Percentiles rank a stretch among this genome's conserved stretches.
Evolutionary conservation across 306 rosid genomes (phyloP).

Genomic region (Lathyrus oleraceus): DNA sequence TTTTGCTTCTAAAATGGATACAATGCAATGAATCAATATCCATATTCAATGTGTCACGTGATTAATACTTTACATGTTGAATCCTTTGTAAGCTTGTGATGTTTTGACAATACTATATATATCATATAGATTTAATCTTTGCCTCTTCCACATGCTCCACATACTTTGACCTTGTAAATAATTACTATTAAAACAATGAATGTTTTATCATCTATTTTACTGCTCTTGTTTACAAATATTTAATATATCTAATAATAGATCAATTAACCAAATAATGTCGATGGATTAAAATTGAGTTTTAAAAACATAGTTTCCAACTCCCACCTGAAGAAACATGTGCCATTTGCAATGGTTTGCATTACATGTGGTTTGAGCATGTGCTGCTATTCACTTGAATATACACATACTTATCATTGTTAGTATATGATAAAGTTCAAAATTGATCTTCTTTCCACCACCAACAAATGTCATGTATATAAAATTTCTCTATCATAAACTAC

Average conservation of each 20-base stretch:
- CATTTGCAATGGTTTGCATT: constrained; percentile 4
- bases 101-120: neutral
- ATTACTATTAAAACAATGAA: too few species aligned
- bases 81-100: constrained; percentile 1
- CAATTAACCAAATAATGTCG: too few species aligned
- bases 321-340: constrained; percentile 29
- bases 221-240: too few species aligned
- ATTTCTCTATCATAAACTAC: too few species aligned
- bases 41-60: constrained; percentile 47
- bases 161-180: neutral
- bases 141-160: neutral
- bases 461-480: too few species aligned
- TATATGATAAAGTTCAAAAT: constrained; percentile 10
- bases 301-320: neutral
- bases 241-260: too few species aligned
- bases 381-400: constrained; percentile 17
- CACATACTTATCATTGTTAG: constrained; percentile 18
- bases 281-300: too few species aligned
- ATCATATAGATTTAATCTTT: neutral
- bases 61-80: constrained; percentile 22
- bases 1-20: constrained; percentile 35
- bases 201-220: too few species aligned
- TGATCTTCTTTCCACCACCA: too few species aligned
- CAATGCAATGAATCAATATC: constrained; percentile 43
- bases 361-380: constrained; percentile 45